Base-by-base conservation (phyloP, 345 rosid species). In the Salix koriyanagi region DNA sequence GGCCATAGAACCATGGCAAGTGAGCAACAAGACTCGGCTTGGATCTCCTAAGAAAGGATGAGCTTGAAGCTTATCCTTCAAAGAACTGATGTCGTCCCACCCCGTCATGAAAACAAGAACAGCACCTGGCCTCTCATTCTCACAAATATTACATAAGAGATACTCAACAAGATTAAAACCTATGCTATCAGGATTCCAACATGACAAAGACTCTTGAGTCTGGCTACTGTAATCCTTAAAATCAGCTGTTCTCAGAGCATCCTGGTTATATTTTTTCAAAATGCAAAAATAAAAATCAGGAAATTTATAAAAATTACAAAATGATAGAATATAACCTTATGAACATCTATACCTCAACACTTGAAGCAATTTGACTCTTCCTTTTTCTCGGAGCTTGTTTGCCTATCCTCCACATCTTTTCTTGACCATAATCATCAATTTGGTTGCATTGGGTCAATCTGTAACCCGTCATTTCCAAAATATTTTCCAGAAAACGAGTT, bases 1-100 rank as follows among this genome's bases (percentile, higher is more conserved):
- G 76, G 94, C 92, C 98, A 94, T 92, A 80, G 97, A 91, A 82
- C 98, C 97, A 88, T 94, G 98, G 85, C 98, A 94, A 26, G 94
- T 86, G 77, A 91, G 97, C 84, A 94, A 83, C 82, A 89, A 79
- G 84, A 89, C 95, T 73, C 79, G 84, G 74, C 76, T 76, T 34
- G 97, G 88, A 87, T 94, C 88, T 74, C 98, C 97, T 54, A 94
- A 78, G 72, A 87, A 65, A 61, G 88, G 88, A 86, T 94, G 89
- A 76, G 86, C 79, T 83, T 78, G 90, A 64, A 92, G 90, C 83
- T 94, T 91, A 64, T 94, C 98, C 87, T 92, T 92, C 50, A 92
- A 83, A 69, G 97, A 85, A 86, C 81, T 89, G 76, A 92, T 92
- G 87, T 94, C 98, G 80, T 94, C 98, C 97, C 97, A 92, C 65